A percentile compares a stretch with the other conserved stretches of the same genome.
Evolutionary conservation across 2,329 filamentous ascomycete species (phyloP).

Genomic region (Phialocephala sp.): DNA sequence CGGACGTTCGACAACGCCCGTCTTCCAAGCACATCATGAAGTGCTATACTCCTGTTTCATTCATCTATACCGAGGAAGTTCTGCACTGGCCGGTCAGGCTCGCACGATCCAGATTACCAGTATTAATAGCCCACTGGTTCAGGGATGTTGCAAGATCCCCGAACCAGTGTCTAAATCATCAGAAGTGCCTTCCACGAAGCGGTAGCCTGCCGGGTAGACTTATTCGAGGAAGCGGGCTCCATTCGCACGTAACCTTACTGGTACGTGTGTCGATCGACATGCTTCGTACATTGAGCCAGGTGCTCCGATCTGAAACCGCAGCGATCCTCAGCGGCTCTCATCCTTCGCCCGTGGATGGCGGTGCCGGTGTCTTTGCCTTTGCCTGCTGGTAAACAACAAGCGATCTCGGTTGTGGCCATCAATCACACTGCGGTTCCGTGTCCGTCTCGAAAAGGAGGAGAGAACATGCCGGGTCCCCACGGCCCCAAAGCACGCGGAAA

Average conservation of each 20-base stretch:
- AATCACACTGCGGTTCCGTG: not conserved
- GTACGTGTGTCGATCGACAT: not conserved
- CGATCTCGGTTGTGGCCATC: not conserved
- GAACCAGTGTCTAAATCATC: not conserved
- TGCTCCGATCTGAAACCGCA: constrained; percentile 1
- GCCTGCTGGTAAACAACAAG: not conserved
- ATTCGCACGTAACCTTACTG: no score
- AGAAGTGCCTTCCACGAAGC: not conserved
- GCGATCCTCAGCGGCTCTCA: constrained; percentile 2
- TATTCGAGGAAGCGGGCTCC: not conserved
- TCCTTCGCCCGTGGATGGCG: not conserved
- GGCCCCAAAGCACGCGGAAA: no score
- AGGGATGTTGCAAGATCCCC: not conserved
- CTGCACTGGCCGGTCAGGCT: not conserved
- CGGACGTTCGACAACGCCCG: not conserved
- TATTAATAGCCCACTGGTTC: not conserved
- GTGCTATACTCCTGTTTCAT: not conserved
- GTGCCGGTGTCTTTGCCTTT: no score
- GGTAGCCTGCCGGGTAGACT: not conserved
- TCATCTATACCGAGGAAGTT: not conserved
- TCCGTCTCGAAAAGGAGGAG: not conserved
- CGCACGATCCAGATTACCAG: not conserved
- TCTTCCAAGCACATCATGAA: not conserved
- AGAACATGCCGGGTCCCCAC: no score
- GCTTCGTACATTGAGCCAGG: not conserved